Base-by-base conservation (phyloP, 1,284 basidiomycete genomes). In the Crepidotus sp. region DNA sequence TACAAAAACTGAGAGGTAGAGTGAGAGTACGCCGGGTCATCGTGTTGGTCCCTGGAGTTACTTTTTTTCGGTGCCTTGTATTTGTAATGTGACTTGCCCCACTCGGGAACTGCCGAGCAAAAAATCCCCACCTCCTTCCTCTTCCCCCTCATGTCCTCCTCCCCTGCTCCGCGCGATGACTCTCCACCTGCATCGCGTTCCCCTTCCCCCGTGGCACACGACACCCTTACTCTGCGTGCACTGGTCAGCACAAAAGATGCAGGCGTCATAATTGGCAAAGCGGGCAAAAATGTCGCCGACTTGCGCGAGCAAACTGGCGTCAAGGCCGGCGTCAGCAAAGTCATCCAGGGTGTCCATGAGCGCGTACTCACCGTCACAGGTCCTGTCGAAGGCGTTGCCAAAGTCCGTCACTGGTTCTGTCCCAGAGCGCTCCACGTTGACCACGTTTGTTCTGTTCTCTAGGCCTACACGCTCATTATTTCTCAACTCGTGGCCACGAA, bases 321-420 rank as follows among this genome's bases (percentile, higher is more conserved):
- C 69, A 98, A 94, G 71, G 94, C 95, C 49, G 95, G 95, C 60
- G 95, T 98, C 63, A 92, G 85, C 77, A 98, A 97, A 68, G 94
- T 98, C 70, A 92, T 96, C 50, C 83, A 83, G 45, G 95, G 95
- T 56, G 92, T 98, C 51, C 92, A 96, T 64, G 95, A 98, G 69
- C 88, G 95, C 57, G 92, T 98, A 58, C 80, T 98, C 61, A 92
- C 86, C 59, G 87, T 98, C 64, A 84, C 80, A 50, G 95, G 95
- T 50, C 79, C 87, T 42, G 83, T 95, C 57, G 90, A 96, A 56
- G 83, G 80, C 53, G 88, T 98, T 53, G 83, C 94, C 55, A 89
- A 92, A 74, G 90, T 86, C 52, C 39, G 71, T 33, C 6, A 42
- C 42, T 27, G 35, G 39, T 29, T 40, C 17, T 42, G 17, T 42